Percentiles rank a stretch among this genome's conserved stretches.
Evolutionary conservation across 1,284 basidiomycete species (phyloP).

Genomic region (Apiotrichum veenhuisii): DNA sequence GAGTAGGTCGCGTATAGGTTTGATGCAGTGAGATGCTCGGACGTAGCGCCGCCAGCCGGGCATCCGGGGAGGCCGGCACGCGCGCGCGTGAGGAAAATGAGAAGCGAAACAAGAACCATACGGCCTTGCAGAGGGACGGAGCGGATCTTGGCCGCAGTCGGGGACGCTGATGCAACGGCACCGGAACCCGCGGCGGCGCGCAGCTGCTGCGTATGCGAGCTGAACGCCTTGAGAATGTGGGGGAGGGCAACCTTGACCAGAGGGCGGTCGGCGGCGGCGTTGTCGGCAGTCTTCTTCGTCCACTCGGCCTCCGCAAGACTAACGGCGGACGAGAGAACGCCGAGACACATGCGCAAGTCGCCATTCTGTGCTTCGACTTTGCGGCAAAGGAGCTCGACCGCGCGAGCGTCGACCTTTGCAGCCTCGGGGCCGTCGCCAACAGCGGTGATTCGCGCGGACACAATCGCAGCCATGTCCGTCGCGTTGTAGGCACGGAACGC

Average conservation of each 20-base stretch:
- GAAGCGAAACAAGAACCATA: conserved; percentile 45
- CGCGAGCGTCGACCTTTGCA: conserved; percentile 43
- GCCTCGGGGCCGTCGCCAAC: conserved; percentile 10
- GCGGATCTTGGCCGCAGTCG: conserved; percentile 39
- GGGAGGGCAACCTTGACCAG: conserved; percentile 40
- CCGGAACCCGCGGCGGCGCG: conserved; percentile 41
- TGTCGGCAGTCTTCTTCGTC: conserved; percentile 35
- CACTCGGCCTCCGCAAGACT: conserved; percentile 46
- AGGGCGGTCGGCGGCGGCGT: conserved; percentile 14
- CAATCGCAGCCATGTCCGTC: conserved; percentile 45
- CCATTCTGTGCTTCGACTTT: conserved; percentile 51
- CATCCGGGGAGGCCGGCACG: conserved; percentile 36
- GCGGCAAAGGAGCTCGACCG: conserved; percentile 44
- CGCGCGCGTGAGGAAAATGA: conserved; percentile 34
- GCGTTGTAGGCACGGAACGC: conserved; percentile 47
- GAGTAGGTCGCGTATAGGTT: conserved; percentile 45
- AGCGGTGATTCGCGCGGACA: conserved; percentile 35
- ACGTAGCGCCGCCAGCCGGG: conserved; percentile 17
- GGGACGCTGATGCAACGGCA: conserved; percentile 13
- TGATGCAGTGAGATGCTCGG: conserved; percentile 18
- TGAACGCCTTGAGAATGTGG: conserved; percentile 45
- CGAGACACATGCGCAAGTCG: conserved; percentile 50
- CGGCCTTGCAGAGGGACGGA: conserved; percentile 47
- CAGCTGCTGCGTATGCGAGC: conserved; percentile 41
- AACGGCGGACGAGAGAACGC: conserved; percentile 44